These are phyloP conservation scores for Aulographum hederae DNA, from an alignment of 2,329 filamentous ascomycete genomes.

Conservation along the genomic window DNA sequence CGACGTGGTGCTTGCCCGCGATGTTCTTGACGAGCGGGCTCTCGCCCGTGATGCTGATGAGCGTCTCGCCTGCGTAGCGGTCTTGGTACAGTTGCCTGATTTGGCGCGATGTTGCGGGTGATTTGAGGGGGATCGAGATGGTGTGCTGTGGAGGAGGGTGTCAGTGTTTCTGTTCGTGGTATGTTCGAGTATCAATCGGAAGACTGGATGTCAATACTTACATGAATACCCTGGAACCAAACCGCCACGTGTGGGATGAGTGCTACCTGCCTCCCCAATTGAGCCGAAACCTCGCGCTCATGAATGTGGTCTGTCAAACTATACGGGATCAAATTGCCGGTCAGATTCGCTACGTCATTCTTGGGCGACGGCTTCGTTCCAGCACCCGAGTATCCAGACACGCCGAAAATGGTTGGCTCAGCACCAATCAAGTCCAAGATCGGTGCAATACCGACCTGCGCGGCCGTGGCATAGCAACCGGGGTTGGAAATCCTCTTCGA, in stretches of 20 bases:
- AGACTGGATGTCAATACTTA: slow-evolving; percentile 13
- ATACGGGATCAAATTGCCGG: slow-evolving; percentile 80
- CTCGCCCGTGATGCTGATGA: slow-evolving; percentile 84
- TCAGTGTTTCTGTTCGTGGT: not conserved
- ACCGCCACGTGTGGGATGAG: slow-evolving; percentile 92
- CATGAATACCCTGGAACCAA: slow-evolving; percentile 90
- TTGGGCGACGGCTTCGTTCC: slow-evolving; percentile 88
- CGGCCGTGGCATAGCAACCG: slow-evolving; percentile 87
- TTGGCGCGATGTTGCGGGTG: slow-evolving; percentile 77
- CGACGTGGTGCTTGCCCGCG: slow-evolving; percentile 67
- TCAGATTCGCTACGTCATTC: slow-evolving; percentile 73
- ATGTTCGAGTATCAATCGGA: not conserved
- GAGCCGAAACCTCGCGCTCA: slow-evolving; percentile 71
- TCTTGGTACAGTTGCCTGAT: slow-evolving; percentile 93
- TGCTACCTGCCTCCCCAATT: slow-evolving; percentile 55
- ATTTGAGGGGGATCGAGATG: slow-evolving; percentile 72
- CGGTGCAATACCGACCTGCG: slow-evolving; percentile 76
- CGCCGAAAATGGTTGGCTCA: slow-evolving; percentile 69
- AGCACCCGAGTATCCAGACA: slow-evolving; percentile 86
- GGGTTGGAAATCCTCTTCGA: slow-evolving; percentile 79
- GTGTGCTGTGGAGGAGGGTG: slow-evolving; percentile 39
- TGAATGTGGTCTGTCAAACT: slow-evolving; percentile 87
- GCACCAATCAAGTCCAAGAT: slow-evolving; percentile 62
- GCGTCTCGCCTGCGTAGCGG: slow-evolving; percentile 84
- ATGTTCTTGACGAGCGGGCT: slow-evolving; percentile 74